A percentile compares a stretch with the other conserved stretches of the same genome.
Evolutionary conservation across 106 monocot genomes (phyloP).

Genomic region (Hemerocallis citrina): DNA sequence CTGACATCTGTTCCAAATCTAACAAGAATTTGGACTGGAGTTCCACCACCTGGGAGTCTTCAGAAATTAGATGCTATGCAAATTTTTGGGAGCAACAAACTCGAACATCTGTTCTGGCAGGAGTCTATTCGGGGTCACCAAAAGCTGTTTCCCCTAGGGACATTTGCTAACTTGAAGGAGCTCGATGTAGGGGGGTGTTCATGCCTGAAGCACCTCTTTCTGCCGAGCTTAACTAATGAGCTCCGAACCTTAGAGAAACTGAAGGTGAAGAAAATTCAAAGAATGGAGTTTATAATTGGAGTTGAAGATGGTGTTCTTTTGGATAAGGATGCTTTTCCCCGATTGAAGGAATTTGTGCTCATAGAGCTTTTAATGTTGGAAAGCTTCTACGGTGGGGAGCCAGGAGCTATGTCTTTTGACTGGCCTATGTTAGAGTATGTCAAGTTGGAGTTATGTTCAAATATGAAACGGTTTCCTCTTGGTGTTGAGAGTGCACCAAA

Average conservation of each 20-base stretch:
- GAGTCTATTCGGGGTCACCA: background rate
- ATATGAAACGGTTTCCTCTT: constrained; percentile 12
- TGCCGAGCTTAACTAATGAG: constrained; percentile 8
- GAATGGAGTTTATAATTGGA: constrained; percentile 8
- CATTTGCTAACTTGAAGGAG: constrained; percentile 11
- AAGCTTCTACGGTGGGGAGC: constrained; percentile 8
- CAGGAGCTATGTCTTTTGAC: background rate
- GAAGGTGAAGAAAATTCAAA: constrained; percentile 1
- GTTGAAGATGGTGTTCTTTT: constrained; percentile 6
- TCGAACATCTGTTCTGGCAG: constrained; percentile 1
- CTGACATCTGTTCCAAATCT: background rate
- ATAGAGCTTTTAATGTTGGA: background rate
- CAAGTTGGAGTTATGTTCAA: too few species aligned
- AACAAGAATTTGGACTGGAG: constrained; percentile 2
- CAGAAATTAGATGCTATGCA: background rate
- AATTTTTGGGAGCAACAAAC: background rate
- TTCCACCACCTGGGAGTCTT: background rate
- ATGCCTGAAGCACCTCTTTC: constrained; percentile 3
- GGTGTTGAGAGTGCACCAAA: constrained; percentile 12
- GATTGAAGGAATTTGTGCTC: background rate
- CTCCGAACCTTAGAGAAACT: constrained; percentile 10
- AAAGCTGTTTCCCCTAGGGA: background rate
- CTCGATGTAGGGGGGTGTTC: background rate
- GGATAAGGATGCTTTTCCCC: constrained; percentile 10
- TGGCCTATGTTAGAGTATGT: too few species aligned